These are phyloP conservation scores for Cladosporium sp. DNA, from an alignment of 2,329 filamentous ascomycete species.

Conservation along the genomic window DNA sequence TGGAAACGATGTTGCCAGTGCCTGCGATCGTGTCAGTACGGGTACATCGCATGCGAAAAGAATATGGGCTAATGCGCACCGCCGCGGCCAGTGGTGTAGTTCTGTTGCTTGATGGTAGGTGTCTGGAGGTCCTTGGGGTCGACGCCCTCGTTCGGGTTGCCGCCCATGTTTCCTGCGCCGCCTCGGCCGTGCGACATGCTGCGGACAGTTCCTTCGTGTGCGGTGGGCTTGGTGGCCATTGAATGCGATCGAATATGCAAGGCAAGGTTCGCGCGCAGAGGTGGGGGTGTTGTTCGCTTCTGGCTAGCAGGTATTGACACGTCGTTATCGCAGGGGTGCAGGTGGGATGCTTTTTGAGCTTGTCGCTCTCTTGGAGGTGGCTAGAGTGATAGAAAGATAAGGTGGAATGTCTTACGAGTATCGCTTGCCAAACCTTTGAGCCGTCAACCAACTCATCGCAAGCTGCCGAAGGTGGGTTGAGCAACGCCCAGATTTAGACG, in stretches of 20 bases:
- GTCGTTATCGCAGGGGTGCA: neutral
- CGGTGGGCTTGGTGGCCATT: slow-evolving; percentile 1
- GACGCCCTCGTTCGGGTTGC: slow-evolving; percentile 32
- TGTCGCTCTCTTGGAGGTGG: neutral
- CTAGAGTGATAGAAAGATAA: neutral
- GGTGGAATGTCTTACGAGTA: slow-evolving; percentile 7
- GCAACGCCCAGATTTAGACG: neutral
- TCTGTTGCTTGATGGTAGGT: slow-evolving; percentile 74
- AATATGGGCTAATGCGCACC: slow-evolving; percentile 48
- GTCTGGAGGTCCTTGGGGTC: slow-evolving; percentile 65
- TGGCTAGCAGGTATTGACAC: too few relatives aligned
- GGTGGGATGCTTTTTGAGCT: neutral
- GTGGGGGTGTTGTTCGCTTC: too few relatives aligned
- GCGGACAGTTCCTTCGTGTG: neutral
- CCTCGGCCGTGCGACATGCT: slow-evolving; percentile 61
- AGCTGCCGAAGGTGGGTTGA: neutral
- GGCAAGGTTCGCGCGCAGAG: too few relatives aligned
- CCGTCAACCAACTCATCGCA: slow-evolving; percentile 9
- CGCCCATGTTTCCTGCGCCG: slow-evolving; percentile 59
- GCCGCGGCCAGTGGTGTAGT: slow-evolving; percentile 86
- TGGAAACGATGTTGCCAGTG: slow-evolving; percentile 82
- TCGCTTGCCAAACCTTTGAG: too few relatives aligned
- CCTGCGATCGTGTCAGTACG: slow-evolving; percentile 38
- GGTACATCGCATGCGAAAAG: neutral
- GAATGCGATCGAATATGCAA: neutral